Conservation (phyloP, 306 rosid species). For the Trifolium dubium region DNA sequence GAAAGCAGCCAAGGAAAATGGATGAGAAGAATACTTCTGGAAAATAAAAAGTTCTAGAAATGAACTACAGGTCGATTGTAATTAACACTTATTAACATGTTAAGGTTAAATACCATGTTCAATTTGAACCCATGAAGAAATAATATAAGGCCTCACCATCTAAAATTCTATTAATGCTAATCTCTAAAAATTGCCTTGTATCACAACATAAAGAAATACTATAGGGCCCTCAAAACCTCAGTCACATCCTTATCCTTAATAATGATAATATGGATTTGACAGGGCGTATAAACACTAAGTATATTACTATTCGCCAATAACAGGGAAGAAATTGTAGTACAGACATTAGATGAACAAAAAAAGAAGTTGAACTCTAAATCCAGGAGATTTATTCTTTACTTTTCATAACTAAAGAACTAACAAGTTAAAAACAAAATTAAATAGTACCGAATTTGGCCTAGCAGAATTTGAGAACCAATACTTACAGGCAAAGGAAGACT, state of each 20-base stretch:
- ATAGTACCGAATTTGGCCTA: conserved; percentile 13
- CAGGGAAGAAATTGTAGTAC: not conserved
- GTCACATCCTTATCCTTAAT: conserved; percentile 29
- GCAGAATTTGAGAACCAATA: conserved; percentile 42
- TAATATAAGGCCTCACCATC: not conserved
- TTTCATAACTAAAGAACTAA: conserved; percentile 35
- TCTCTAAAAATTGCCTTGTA: conserved; percentile 11
- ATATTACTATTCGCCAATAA: conserved; percentile 10
- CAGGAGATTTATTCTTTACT: conserved; percentile 20
- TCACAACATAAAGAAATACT: conserved; percentile 16
- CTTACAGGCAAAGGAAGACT: conserved; percentile 83
- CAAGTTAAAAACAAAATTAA: conserved; percentile 31
- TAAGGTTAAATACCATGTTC: conserved; percentile 22
- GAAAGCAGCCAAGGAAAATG: conserved; percentile 33
- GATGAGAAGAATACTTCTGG: conserved; percentile 18
- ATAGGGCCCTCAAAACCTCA: conserved; percentile 28
- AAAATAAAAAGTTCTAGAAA: conserved; percentile 16
- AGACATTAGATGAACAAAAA: conserved; percentile 38
- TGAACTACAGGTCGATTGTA: conserved; percentile 1
- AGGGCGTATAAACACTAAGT: not conserved
- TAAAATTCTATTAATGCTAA: conserved; percentile 5
- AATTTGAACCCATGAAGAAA: conserved; percentile 32
- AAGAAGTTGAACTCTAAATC: not conserved
- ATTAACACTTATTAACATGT: conserved; percentile 8
- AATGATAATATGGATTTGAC: conserved; percentile 20